Evolutionary conservation across 208 protist genomes (phyloP).

Genomic region (Wallacemonas rigidus): DNA sequence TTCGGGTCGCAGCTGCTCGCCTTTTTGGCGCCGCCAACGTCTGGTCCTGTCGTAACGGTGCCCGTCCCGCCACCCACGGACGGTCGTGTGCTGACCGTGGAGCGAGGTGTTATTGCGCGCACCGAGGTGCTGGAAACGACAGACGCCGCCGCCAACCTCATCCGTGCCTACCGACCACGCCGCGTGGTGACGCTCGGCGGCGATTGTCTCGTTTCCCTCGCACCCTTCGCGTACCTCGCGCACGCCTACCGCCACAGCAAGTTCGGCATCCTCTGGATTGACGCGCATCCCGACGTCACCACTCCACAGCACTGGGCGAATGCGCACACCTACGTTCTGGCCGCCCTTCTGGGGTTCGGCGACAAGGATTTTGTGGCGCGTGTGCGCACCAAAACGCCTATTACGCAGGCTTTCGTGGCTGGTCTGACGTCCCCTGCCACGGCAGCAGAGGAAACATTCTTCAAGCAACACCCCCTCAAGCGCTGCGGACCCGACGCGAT

Average conservation of each 20-base stretch:
- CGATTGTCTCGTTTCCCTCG: conserved; percentile 38
- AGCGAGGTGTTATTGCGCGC: conserved; percentile 14
- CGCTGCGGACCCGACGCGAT: conserved; percentile 15
- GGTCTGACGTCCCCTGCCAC: conserved; percentile 23
- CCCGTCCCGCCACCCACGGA: conserved; percentile 8
- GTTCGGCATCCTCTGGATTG: conserved; percentile 42
- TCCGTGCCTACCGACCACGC: conserved; percentile 21
- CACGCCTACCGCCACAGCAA: conserved; percentile 21
- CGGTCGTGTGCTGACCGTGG: conserved; percentile 2
- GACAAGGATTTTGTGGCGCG: conserved; percentile 18
- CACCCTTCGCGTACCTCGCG: conserved; percentile 37
- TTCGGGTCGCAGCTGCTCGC: conserved; percentile 32
- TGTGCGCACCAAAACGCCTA: conserved; percentile 18
- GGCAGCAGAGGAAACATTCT: conserved; percentile 21
- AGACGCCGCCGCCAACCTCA: conserved; percentile 13
- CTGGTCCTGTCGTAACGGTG: conserved; percentile 6
- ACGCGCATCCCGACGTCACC: conserved; percentile 39
- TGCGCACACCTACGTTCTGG: conserved; percentile 34
- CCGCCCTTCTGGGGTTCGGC: conserved; percentile 20
- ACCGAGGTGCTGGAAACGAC: conserved; percentile 9
- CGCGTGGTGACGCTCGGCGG: conserved; percentile 35
- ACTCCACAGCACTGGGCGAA: conserved; percentile 23
- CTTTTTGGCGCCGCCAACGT: conserved; percentile 23
- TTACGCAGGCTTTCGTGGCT: conserved; percentile 23
- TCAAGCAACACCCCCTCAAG: conserved; percentile 19